Conservation (phyloP, 495 filamentous ascomycete genomes). For the Talaromyces borbonicus region DNA sequence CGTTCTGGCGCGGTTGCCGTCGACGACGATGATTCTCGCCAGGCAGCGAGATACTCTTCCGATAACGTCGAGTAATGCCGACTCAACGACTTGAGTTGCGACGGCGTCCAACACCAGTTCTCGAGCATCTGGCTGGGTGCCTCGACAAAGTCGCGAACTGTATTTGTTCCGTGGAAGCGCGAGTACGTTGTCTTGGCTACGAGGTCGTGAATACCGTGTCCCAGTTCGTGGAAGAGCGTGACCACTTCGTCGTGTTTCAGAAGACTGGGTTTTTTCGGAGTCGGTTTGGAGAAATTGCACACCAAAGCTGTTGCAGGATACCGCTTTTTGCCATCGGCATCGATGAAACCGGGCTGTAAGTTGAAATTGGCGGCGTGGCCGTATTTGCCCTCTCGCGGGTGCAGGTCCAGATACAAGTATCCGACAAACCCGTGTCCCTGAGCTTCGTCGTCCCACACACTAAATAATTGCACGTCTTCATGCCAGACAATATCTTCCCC, state of each 20-base stretch:
- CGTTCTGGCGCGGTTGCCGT: constrained; percentile 33
- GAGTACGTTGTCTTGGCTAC: constrained; percentile 56
- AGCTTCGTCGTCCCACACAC: constrained; percentile 59
- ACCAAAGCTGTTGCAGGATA: constrained; percentile 64
- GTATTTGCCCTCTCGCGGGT: constrained; percentile 58
- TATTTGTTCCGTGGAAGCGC: constrained; percentile 64
- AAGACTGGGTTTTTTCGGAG: constrained; percentile 57
- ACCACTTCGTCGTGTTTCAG: constrained; percentile 64
- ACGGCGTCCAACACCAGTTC: constrained; percentile 69
- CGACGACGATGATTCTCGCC: constrained; percentile 32
- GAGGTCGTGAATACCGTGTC: constrained; percentile 68
- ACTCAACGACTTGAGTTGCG: constrained; percentile 55
- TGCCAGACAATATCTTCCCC: constrained; percentile 63
- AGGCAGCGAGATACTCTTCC: constrained; percentile 47
- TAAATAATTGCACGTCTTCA: constrained; percentile 58
- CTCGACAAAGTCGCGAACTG: constrained; percentile 65
- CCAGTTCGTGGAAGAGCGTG: constrained; percentile 65
- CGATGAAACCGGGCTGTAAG: constrained; percentile 57
- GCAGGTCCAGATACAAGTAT: constrained; percentile 62
- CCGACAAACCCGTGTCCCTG: constrained; percentile 59
- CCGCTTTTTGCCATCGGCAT: constrained; percentile 45
- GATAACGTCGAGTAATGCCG: constrained; percentile 56
- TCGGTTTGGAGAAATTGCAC: constrained; percentile 64
- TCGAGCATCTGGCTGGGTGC: constrained; percentile 66
- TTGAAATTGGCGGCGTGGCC: constrained; percentile 71